A percentile compares a stretch with the other conserved stretches of the same genome.
Conservation (phyloP, 805 yeast species). For the Kregervanrija pseudodelftensis region DNA sequence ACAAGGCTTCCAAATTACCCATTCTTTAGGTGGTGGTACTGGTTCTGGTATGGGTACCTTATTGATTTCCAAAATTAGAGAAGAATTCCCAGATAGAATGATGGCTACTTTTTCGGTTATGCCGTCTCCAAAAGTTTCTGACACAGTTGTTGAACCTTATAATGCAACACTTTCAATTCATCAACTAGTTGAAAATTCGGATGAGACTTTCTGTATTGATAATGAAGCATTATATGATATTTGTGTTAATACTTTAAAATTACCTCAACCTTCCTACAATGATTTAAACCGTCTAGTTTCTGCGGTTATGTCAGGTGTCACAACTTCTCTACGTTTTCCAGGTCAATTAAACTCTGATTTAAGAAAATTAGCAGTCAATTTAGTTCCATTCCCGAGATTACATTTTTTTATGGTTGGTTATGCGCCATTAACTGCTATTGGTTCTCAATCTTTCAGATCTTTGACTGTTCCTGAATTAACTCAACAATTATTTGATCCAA, state of each 20-base stretch:
- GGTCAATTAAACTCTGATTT: conserved; percentile 92
- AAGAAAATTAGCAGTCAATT: conserved; percentile 87
- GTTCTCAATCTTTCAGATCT: conserved; percentile 76
- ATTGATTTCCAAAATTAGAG: conserved; percentile 77
- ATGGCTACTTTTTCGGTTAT: conserved; percentile 91
- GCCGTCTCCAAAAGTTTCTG: conserved; percentile 86
- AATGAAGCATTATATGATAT: conserved; percentile 90
- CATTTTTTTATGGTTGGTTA: conserved; percentile 95
- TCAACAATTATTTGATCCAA: conserved; percentile 87
- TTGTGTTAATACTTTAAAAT: conserved; percentile 78
- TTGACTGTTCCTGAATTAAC: conserved; percentile 86
- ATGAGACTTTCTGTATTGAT: conserved; percentile 92
- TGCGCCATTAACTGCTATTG: conserved; percentile 82
- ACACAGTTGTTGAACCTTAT: conserved; percentile 93
- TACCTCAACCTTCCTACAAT: conserved; percentile 68
- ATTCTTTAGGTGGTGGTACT: conserved; percentile 85
- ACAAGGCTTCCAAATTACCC: conserved; percentile 90
- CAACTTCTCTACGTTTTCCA: conserved; percentile 89
- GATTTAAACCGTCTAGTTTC: conserved; percentile 81
- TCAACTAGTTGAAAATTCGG: conserved; percentile 84
- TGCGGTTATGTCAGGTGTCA: conserved; percentile 91
- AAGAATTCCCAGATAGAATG: conserved; percentile 93
- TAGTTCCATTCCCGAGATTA: conserved; percentile 92
- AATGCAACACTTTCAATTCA: conserved; percentile 87
- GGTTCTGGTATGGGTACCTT: conserved; percentile 96